phyloP scores from a whole-genome alignment of 352 stramenopile genomes.

The Pythium pyrilobum region DNA sequence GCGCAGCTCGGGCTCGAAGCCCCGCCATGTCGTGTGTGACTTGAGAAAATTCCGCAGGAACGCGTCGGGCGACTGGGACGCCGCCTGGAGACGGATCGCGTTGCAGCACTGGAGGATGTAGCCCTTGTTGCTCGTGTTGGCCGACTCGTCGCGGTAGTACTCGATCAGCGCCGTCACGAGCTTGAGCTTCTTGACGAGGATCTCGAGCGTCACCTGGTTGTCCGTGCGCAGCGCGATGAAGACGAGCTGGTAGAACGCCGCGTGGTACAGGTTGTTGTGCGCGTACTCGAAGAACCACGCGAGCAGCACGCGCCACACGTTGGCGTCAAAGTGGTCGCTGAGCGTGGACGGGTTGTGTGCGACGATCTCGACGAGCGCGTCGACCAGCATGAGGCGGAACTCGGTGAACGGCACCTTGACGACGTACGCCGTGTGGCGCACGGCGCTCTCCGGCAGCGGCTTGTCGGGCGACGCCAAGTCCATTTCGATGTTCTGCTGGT shows the following conservation, averaged over 20 bases:
- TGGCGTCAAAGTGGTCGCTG: slow-evolving; percentile 64
- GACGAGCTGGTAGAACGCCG: slow-evolving; percentile 86
- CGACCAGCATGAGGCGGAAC: slow-evolving; percentile 80
- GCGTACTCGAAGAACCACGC: slow-evolving; percentile 90
- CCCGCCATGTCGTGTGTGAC: slow-evolving; percentile 81
- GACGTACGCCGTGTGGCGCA: slow-evolving; percentile 84
- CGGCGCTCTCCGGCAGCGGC: slow-evolving; percentile 51
- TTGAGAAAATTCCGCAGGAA: slow-evolving; percentile 88
- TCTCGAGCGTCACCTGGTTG: slow-evolving; percentile 70
- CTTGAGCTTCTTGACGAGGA: slow-evolving; percentile 87
- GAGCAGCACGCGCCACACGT: slow-evolving; percentile 84
- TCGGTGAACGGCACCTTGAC: slow-evolving; percentile 89
- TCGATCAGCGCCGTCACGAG: slow-evolving; percentile 82
- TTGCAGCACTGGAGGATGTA: slow-evolving; percentile 90
- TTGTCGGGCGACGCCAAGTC: slow-evolving; percentile 41
- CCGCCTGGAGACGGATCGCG: slow-evolving; percentile 82
- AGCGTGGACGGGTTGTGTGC: slow-evolving; percentile 70
- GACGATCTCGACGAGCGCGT: slow-evolving; percentile 82
- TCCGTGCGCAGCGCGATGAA: slow-evolving; percentile 86
- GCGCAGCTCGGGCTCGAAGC: slow-evolving; percentile 67
- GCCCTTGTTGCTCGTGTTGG: slow-evolving; percentile 74
- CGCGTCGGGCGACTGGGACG: slow-evolving; percentile 80
- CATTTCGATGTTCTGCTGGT: slow-evolving; percentile 79
- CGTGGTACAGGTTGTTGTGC: slow-evolving; percentile 90
- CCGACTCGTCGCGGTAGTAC: slow-evolving; percentile 59